phyloP scores from a whole-genome alignment of 2,329 filamentous ascomycete genomes.

The Ambrosiella cleistominuta region DNA sequence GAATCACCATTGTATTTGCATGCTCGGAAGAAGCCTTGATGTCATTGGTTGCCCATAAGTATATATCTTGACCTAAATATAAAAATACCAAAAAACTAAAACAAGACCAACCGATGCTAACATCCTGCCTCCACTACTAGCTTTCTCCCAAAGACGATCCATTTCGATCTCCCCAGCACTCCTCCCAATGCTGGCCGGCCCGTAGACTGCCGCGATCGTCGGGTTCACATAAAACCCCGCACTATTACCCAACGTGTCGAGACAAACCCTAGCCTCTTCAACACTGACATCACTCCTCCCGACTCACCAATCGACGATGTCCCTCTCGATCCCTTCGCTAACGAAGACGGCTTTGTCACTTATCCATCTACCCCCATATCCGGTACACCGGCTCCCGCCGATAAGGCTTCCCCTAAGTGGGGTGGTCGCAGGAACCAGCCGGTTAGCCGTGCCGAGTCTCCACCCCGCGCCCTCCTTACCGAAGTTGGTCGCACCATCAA shows the following conservation, averaged over 20 bases:
- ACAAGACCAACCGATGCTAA: neutral
- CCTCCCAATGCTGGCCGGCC: slow-evolving; percentile 23
- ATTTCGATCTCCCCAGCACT: slow-evolving; percentile 55
- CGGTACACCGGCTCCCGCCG: slow-evolving; percentile 45
- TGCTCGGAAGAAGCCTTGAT: neutral
- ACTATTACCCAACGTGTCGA: slow-evolving; percentile 18
- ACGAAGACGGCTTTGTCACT: slow-evolving; percentile 41
- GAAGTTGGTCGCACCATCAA: slow-evolving; percentile 42
- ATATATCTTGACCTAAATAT: too few relatives aligned
- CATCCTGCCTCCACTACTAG: slow-evolving; percentile 27
- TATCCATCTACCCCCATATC: slow-evolving; percentile 24
- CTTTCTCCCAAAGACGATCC: slow-evolving; percentile 80
- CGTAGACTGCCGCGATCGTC: slow-evolving; percentile 16
- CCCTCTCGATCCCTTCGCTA: slow-evolving; percentile 33
- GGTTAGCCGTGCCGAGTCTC: slow-evolving; percentile 52
- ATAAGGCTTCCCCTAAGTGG: slow-evolving; percentile 63
- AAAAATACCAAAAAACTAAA: too few relatives aligned
- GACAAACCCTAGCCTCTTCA: slow-evolving; percentile 35
- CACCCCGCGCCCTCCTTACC: slow-evolving; percentile 59
- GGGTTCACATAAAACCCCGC: slow-evolving; percentile 17
- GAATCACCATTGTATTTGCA: neutral
- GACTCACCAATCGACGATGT: slow-evolving; percentile 35
- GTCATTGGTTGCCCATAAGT: neutral
- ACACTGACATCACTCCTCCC: slow-evolving; percentile 34
- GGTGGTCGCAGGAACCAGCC: slow-evolving; percentile 62